phyloP scores from a whole-genome alignment of 805 yeast genomes.

The Metschnikowia anglica region DNA sequence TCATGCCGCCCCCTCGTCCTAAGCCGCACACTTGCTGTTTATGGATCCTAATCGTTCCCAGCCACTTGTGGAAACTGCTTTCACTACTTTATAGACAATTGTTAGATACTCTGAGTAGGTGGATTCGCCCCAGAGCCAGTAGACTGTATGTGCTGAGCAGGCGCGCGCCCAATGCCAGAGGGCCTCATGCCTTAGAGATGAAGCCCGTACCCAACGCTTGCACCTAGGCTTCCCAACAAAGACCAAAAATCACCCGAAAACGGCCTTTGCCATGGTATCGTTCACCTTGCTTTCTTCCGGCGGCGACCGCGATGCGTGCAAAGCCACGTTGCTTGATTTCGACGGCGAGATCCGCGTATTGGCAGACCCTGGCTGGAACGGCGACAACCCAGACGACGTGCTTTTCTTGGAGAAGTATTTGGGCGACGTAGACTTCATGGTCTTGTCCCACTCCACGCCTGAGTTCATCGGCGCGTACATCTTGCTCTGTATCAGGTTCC shows the following conservation, averaged over 20 bases:
- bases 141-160: no score
- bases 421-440: conserved; percentile 57
- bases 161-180: no score
- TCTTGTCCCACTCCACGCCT: conserved; percentile 84
- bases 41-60: no score
- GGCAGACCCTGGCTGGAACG: conserved; percentile 79
- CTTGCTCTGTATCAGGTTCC: conserved; percentile 56
- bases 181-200: no score
- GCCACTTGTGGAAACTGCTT: no score
- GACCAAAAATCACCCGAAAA: background rate
- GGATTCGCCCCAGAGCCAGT: no score
- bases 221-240: no score
- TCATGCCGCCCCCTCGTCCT: background rate
- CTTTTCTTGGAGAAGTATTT: conserved; percentile 36
- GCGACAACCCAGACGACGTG: conserved; percentile 37
- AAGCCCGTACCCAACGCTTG: no score
- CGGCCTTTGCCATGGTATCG: conserved; percentile 32
- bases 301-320: conserved; percentile 27
- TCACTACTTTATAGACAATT: conserved; percentile 1
- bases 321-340: conserved; percentile 55
- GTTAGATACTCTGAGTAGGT: background rate
- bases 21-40: no score
- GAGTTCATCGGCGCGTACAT: conserved; percentile 80
- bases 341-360: conserved; percentile 54
- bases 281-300: conserved; percentile 33